Evolutionary conservation across 2,329 filamentous ascomycete genomes (phyloP).

Genomic region (Aspergillus tubingensis): DNA sequence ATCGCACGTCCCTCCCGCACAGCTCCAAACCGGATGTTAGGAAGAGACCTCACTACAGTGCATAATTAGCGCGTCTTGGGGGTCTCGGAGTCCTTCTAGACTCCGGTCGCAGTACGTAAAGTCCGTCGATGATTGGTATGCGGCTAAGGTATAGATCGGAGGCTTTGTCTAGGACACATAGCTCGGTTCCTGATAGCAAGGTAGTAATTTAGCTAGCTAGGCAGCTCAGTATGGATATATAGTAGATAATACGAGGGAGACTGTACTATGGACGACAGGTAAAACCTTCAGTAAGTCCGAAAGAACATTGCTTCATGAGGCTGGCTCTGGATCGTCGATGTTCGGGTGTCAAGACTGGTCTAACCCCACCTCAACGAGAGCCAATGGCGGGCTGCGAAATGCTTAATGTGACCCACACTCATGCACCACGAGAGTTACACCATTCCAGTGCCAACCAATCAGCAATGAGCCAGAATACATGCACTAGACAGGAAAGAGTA

Average conservation of each 20-base stretch:
- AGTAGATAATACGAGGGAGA: not conserved
- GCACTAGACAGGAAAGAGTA: not conserved
- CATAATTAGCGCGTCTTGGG: not conserved
- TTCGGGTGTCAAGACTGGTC: conserved; percentile 2
- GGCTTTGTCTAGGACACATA: not conserved
- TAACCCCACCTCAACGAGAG: not conserved
- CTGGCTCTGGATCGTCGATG: conserved; percentile 3
- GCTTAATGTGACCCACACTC: not conserved
- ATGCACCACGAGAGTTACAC: conserved; percentile 3
- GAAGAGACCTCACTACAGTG: not conserved
- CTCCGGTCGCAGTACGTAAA: not conserved
- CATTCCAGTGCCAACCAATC: not conserved
- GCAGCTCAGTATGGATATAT: not conserved
- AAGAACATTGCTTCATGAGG: not conserved
- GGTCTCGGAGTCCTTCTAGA: not conserved
- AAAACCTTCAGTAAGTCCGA: not conserved
- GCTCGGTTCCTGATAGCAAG: not conserved
- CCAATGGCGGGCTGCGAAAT: not conserved
- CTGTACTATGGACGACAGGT: not conserved
- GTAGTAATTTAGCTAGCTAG: not conserved
- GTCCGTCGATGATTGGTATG: too few species aligned
- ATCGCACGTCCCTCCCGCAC: not conserved
- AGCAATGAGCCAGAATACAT: not conserved
- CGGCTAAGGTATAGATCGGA: not conserved
- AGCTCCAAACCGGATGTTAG: not conserved